Evolutionary conservation across 768 basidiomycete genomes (phyloP).

Genomic region (Termitomyces sp.): DNA sequence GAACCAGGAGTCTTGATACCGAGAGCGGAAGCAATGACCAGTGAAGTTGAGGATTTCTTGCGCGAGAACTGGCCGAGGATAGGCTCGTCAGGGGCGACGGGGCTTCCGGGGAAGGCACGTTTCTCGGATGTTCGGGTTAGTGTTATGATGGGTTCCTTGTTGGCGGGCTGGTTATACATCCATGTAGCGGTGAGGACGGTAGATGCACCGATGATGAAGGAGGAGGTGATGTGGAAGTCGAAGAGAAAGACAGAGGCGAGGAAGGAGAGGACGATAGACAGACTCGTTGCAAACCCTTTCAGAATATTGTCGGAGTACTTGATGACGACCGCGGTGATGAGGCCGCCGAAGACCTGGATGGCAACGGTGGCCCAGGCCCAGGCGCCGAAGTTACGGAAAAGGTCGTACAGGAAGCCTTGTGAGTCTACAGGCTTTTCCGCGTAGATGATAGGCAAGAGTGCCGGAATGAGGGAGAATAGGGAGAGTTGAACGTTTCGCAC

Average conservation of each 20-base stretch:
- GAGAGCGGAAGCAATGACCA: constrained; percentile 49
- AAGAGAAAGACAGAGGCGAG: constrained; percentile 89
- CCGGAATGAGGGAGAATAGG: constrained; percentile 87
- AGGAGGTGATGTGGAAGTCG: constrained; percentile 80
- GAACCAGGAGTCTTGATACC: constrained; percentile 25
- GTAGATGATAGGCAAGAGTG: constrained; percentile 75
- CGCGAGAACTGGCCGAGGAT: constrained; percentile 56
- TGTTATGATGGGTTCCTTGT: constrained; percentile 23
- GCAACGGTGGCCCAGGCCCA: constrained; percentile 97
- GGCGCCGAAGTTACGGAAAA: constrained; percentile 83
- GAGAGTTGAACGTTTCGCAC: constrained; percentile 87
- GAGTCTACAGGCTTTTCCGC: constrained; percentile 33
- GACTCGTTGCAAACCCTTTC: constrained; percentile 95
- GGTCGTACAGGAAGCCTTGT: constrained; percentile 44
- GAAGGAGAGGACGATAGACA: constrained; percentile 94
- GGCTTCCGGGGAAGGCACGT: constrained; percentile 21
- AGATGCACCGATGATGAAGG: constrained; percentile 80
- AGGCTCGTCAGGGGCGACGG: constrained; percentile 45
- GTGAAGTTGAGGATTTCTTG: constrained; percentile 36
- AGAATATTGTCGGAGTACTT: constrained; percentile 94
- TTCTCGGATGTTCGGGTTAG: constrained; percentile 22
- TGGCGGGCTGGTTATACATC: constrained; percentile 84
- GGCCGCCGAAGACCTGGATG: constrained; percentile 88
- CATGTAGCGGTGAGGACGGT: constrained; percentile 88
- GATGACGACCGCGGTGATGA: constrained; percentile 94